Conservation (phyloP, 345 rosid genomes). For the Euphorbia tirucalli region DNA sequence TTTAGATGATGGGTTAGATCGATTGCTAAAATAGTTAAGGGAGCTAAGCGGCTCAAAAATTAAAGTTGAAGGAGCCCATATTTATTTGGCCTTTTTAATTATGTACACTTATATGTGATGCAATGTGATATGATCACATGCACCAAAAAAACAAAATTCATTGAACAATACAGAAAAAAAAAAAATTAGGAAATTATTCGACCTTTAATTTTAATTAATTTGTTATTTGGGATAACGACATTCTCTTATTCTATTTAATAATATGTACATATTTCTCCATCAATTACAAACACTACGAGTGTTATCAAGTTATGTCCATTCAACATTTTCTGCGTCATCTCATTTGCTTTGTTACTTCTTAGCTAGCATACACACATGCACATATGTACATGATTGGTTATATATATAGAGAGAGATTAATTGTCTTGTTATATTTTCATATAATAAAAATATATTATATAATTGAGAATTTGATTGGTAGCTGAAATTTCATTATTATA, state of each 20-base stretch:
- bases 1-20: too few species aligned
- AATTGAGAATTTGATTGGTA: too few species aligned
- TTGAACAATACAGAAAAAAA: constrained; percentile 17
- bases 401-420: too few species aligned
- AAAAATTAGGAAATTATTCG: not conserved
- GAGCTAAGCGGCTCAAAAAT: too few species aligned
- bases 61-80: too few species aligned
- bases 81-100: not conserved
- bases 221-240: not conserved
- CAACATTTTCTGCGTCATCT: constrained; percentile 16
- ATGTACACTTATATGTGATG: not conserved
- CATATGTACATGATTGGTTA: not conserved
- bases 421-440: too few species aligned
- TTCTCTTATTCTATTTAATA: not conserved
- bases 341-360: constrained; percentile 13
- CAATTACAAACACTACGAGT: constrained; percentile 3
- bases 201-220: not conserved
- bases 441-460: too few species aligned
- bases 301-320: not conserved
- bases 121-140: constrained; percentile 25
- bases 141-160: constrained; percentile 10
- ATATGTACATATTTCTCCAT: not conserved
- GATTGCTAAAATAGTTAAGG: too few species aligned
- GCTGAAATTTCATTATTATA: too few species aligned
- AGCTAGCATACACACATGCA: constrained; percentile 12